Percentiles rank a stretch among this genome's conserved stretches.
These are phyloP conservation scores for Botryobasidium botryosum DNA, from an alignment of 768 basidiomycete genomes.

Conservation along the genomic window DNA sequence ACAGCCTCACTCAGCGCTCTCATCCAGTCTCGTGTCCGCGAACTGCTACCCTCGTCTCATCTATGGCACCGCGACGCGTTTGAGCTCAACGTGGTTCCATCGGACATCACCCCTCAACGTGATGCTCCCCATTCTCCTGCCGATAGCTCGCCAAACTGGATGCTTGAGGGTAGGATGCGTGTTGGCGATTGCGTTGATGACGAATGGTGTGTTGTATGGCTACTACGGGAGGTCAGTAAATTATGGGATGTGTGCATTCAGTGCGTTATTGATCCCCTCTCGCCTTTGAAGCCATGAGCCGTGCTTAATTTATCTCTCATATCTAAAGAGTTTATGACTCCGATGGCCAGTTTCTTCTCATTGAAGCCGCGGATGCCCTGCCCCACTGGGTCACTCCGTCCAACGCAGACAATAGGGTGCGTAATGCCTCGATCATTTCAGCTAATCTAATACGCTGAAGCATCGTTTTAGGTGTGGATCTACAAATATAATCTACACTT, in stretches of 20 bases:
- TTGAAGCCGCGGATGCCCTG: conserved; percentile 83
- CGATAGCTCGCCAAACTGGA: conserved; percentile 20
- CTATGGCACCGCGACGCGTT: conserved; percentile 79
- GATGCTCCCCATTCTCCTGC: neutral
- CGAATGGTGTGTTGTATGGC: conserved; percentile 91
- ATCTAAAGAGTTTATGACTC: conserved; percentile 54
- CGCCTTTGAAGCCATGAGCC: neutral
- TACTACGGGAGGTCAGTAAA: conserved; percentile 56
- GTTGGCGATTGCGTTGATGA: conserved; percentile 97
- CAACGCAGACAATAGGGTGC: conserved; percentile 85
- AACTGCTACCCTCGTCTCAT: conserved; percentile 28
- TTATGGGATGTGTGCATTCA: conserved; percentile 68
- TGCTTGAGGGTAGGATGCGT: conserved; percentile 69
- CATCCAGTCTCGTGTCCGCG: conserved; percentile 39
- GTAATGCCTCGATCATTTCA: conserved; percentile 20
- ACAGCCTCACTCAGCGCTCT: conserved; percentile 50
- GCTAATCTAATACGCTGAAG: conserved; percentile 10
- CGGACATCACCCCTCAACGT: neutral
- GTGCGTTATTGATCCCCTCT: conserved; percentile 41
- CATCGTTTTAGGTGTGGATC: conserved; percentile 68
- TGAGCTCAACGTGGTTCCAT: conserved; percentile 47
- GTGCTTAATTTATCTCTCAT: conserved; percentile 3
- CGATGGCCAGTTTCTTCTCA: conserved; percentile 90
- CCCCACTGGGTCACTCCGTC: conserved; percentile 84
- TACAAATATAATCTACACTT: conserved; percentile 68